Conservation (phyloP, 1,284 basidiomycete genomes). For the Inonotus obliquus region DNA sequence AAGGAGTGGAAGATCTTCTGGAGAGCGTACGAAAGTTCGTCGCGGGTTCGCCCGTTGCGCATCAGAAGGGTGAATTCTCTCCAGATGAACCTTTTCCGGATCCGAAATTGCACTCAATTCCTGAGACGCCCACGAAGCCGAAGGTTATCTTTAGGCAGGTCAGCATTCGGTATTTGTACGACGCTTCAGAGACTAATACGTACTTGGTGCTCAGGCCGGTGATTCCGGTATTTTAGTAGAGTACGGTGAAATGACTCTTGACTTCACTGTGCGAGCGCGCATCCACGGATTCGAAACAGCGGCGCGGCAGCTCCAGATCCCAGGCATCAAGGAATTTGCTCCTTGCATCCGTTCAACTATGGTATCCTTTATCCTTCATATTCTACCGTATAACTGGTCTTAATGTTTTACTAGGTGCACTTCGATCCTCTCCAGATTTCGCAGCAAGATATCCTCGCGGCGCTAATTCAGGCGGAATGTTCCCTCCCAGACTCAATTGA, state of each 20-base stretch:
- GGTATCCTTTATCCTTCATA: slow-evolving; percentile 28
- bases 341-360: slow-evolving; percentile 57
- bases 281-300: slow-evolving; percentile 52
- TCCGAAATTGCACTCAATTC: slow-evolving; percentile 33
- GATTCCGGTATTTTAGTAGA: slow-evolving; percentile 58
- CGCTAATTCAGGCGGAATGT: slow-evolving; percentile 35
- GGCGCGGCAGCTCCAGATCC: slow-evolving; percentile 29
- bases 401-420: slow-evolving; percentile 36
- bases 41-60: slow-evolving; percentile 3
- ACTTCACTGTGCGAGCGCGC: slow-evolving; percentile 46
- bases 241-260: slow-evolving; percentile 47
- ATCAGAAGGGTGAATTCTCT: slow-evolving; percentile 13
- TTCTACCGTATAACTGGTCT: not conserved
- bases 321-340: slow-evolving; percentile 41
- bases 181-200: not conserved
- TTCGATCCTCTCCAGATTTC: slow-evolving; percentile 42
- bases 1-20: slow-evolving; percentile 30
- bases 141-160: slow-evolving; percentile 44
- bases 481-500: slow-evolving; percentile 37
- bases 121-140: slow-evolving; percentile 23
- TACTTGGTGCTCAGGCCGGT: slow-evolving; percentile 37
- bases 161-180: slow-evolving; percentile 7
- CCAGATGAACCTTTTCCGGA: slow-evolving; percentile 20
- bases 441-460: slow-evolving; percentile 37
- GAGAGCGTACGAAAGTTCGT: slow-evolving; percentile 23